Conservation (phyloP, 345 rosid species). For the Barbarea vulgaris region DNA sequence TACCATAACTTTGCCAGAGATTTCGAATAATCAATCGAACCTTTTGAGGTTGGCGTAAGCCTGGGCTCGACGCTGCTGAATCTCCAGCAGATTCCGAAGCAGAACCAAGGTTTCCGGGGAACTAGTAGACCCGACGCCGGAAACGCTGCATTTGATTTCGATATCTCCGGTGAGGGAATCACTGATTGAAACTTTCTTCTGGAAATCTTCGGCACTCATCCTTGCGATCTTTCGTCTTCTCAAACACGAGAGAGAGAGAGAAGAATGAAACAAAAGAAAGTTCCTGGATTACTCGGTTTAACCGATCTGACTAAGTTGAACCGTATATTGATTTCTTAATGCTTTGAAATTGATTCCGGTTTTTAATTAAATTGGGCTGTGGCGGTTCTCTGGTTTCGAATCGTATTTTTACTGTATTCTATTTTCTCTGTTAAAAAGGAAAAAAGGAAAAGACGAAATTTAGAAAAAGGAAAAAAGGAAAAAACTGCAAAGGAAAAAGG, state of each 20-base stretch:
- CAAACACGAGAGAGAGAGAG: conserved; percentile 18
- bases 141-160: background rate
- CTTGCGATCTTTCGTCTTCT: conserved; percentile 34
- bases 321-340: background rate
- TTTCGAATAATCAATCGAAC: conserved; percentile 35
- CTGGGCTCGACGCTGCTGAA: conserved; percentile 88
- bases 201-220: conserved; percentile 63
- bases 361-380: background rate
- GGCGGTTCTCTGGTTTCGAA: too few relatives aligned
- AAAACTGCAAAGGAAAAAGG: too few relatives aligned
- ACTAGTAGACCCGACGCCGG: conserved; percentile 3
- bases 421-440: too few relatives aligned
- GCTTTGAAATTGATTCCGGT: background rate
- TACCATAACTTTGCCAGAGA: background rate
- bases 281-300: background rate
- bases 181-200: conserved; percentile 58
- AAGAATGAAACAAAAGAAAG: background rate
- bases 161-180: conserved; percentile 50
- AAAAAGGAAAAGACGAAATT: too few relatives aligned
- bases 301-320: background rate
- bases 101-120: conserved; percentile 44
- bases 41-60: conserved; percentile 81
- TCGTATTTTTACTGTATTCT: too few relatives aligned
- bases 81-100: conserved; percentile 65
- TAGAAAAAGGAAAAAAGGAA: too few relatives aligned